Evolutionary conservation across 768 basidiomycete genomes (phyloP), one percentile per base, ranked within the genome.

Genomic region (Coprinopsis cinerea): DNA sequence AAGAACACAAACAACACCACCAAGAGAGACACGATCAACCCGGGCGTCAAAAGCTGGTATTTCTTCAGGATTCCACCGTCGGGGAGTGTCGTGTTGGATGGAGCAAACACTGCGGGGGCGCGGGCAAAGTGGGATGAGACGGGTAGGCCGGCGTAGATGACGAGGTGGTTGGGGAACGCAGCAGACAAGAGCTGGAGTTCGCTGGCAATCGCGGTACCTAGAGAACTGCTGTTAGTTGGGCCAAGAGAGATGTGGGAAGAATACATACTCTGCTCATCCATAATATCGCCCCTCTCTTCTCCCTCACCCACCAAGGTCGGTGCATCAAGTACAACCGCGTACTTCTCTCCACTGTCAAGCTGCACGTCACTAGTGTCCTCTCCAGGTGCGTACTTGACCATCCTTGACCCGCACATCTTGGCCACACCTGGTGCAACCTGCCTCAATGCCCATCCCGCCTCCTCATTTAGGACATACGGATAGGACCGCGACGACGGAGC

Each of bases 21-120:
- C 43, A 90, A 73, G 15, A 91, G 74, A 5, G 73, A 62, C 3
- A 73, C 75, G 64, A 91, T 87, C 42, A 92, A 72, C 0, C 75
- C 84, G 1, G 89, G 85, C 0, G 87, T 88, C 42, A 91, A 77
- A 40, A 89, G 74, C 60, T 89, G 87, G 64, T 89, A 90, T 27
- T 72, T 78, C 53, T 81, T 75, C 23, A 91, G 74, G 48, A 90
- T 81, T 9, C 86, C 84, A 20, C 76, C 79, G 6, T 67, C 61
- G 4, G 74, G 63, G 1, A 71, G 62, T 15, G 72, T 70, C 10
- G 68, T 58, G 49, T 74, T 73, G 45, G 55, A 55, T 11, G 57
- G 55, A 15, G 51, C 54, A 55, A 49, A 37, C 25, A 24, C 32
- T 72, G 49, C 77, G 79, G 46, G 70, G 73, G 46, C 49, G 63